Percentiles rank a stretch among this genome's conserved stretches.
phyloP scores from a whole-genome alignment of 768 basidiomycete species.

The Auriscalpium microsporum region DNA sequence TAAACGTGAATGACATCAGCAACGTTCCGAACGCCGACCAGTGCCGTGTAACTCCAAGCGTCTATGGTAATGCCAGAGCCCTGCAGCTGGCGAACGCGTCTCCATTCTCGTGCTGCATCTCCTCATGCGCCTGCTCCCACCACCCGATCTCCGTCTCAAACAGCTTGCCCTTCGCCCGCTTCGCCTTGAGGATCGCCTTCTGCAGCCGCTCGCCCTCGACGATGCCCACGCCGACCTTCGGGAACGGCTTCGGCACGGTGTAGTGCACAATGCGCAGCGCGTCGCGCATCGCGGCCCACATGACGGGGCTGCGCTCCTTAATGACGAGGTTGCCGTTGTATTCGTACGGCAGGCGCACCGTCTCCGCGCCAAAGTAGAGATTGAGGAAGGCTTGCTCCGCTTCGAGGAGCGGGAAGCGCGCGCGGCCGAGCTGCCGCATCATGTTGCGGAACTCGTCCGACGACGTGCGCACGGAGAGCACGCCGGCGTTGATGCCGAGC shows the following conservation, averaged over 20 bases:
- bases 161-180: slow-evolving; percentile 3
- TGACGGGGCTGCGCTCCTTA: slow-evolving; percentile 21
- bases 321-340: slow-evolving; percentile 33
- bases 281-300: slow-evolving; percentile 24
- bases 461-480: slow-evolving; percentile 26
- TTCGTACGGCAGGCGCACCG: slow-evolving; percentile 25
- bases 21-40: no score
- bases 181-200: slow-evolving; percentile 13
- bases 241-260: slow-evolving; percentile 23
- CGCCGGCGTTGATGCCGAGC: slow-evolving; percentile 30
- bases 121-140: slow-evolving; percentile 19
- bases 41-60: no score
- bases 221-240: slow-evolving; percentile 17
- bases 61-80: no score
- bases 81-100: not conserved
- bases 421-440: slow-evolving; percentile 30
- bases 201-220: slow-evolving; percentile 14
- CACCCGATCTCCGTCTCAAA: slow-evolving; percentile 19
- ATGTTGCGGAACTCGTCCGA: slow-evolving; percentile 21
- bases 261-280: slow-evolving; percentile 28
- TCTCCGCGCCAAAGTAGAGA: slow-evolving; percentile 26
- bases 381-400: slow-evolving; percentile 39
- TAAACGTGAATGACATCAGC: no score
- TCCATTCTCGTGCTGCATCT: slow-evolving; percentile 12
- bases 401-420: slow-evolving; percentile 28